These are phyloP conservation scores for Mrakia frigida DNA, from an alignment of 768 basidiomycete genomes.

Conservation along the genomic window DNA sequence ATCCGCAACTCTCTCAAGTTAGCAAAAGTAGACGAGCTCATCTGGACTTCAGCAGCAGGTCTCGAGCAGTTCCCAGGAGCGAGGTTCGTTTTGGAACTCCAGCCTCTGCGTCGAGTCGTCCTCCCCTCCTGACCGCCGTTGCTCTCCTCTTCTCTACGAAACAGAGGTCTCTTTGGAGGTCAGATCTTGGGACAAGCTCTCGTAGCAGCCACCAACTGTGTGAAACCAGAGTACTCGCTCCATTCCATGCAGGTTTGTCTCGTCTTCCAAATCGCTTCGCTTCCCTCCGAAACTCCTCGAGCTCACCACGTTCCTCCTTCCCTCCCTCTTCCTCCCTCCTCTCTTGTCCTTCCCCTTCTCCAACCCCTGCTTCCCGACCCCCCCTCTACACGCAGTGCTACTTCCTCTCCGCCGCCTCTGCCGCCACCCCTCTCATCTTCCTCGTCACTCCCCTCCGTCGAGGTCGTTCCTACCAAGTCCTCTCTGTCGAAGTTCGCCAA, in stretches of 20 bases:
- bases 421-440: conserved; percentile 38
- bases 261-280: neutral
- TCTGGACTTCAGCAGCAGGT: conserved; percentile 19
- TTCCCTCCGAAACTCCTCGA: neutral
- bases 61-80: neutral
- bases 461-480: conserved; percentile 35
- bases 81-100: neutral
- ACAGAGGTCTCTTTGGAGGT: conserved; percentile 63
- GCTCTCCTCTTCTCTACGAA: neutral
- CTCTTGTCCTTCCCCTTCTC: neutral
- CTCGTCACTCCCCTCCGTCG: conserved; percentile 41
- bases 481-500: conserved; percentile 41
- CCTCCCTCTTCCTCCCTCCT: neutral
- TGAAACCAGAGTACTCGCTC: conserved; percentile 1
- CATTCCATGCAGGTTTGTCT: conserved; percentile 18
- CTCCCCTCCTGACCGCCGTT: neutral
- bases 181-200: conserved; percentile 78
- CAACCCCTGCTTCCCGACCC: no score
- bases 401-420: conserved; percentile 28
- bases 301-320: neutral
- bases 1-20: conserved; percentile 33
- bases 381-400: conserved; percentile 17
- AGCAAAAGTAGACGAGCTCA: conserved; percentile 25
- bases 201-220: conserved; percentile 63
- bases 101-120: neutral